Percentiles rank a stretch among this genome's conserved stretches.
These are phyloP conservation scores for Tremellales sp. DNA, from an alignment of 1,284 basidiomycete species.

Conservation along the genomic window DNA sequence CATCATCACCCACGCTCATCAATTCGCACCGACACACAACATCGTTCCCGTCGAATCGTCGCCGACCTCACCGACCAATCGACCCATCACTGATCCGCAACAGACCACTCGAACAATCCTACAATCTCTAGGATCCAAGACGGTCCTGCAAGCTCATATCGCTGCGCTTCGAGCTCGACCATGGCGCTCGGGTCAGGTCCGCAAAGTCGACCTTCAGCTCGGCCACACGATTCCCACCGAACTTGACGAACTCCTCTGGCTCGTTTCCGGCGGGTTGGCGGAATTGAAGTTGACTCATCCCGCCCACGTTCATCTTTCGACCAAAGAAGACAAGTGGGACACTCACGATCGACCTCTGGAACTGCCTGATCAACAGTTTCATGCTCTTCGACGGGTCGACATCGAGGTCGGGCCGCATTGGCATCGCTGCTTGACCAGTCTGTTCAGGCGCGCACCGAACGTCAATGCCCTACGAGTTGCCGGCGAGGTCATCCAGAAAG, in stretches of 20 bases:
- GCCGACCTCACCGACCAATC: no score
- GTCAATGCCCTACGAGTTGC: background rate
- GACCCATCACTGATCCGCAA: no score
- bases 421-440: background rate
- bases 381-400: background rate
- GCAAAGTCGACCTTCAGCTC: background rate
- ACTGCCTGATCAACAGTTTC: background rate
- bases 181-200: background rate
- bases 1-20: no score
- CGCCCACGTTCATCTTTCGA: no score
- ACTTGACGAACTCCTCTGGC: background rate
- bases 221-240: background rate
- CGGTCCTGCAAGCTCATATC: background rate
- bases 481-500: background rate
- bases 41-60: no score
- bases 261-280: background rate
- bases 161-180: background rate
- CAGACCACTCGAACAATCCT: no score
- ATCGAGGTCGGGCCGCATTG: background rate
- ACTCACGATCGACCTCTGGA: background rate
- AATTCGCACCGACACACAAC: no score
- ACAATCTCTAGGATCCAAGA: no score
- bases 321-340: no score
- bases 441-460: background rate
- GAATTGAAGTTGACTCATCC: background rate